Conservation (phyloP, 805 yeast genomes). For the Candida silvicultrix region DNA sequence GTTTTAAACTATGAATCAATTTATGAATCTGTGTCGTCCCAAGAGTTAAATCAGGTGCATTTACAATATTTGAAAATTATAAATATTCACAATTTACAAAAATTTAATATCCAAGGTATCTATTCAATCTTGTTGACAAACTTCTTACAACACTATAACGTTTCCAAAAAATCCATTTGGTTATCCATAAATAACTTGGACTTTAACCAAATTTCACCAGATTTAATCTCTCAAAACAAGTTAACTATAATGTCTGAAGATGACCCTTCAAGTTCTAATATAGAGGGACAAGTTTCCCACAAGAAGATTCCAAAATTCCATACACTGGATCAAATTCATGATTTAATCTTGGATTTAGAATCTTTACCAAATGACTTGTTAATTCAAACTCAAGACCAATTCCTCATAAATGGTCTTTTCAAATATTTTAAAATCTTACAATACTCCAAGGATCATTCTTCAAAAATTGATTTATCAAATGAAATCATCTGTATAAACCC, state of each 20-base stretch:
- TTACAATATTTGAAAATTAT: slow-evolving; percentile 57
- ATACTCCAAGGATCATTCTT: neutral
- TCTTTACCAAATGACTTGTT: slow-evolving; percentile 9
- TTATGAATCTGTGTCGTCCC: slow-evolving; percentile 38
- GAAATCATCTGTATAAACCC: slow-evolving; percentile 18
- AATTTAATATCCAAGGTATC: slow-evolving; percentile 42
- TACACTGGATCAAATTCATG: slow-evolving; percentile 16
- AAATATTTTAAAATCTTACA: slow-evolving; percentile 15
- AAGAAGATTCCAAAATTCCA: neutral
- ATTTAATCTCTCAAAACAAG: neutral
- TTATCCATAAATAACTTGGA: slow-evolving; percentile 5
- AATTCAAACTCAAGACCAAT: slow-evolving; percentile 15
- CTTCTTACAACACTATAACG: slow-evolving; percentile 15
- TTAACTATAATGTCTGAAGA: neutral
- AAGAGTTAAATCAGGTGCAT: slow-evolving; percentile 38
- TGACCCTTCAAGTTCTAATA: neutral
- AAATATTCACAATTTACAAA: slow-evolving; percentile 50
- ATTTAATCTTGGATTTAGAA: slow-evolving; percentile 16
- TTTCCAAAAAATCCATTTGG: slow-evolving; percentile 17
- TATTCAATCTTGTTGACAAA: slow-evolving; percentile 13
- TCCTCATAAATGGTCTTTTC: slow-evolving; percentile 15
- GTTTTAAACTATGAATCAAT: slow-evolving; percentile 46
- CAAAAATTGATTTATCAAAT: slow-evolving; percentile 5
- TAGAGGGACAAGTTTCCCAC: neutral
- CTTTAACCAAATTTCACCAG: neutral